These are phyloP conservation scores for Rhodotorula sp. DNA, from an alignment of 1,284 basidiomycete genomes.

Conservation along the genomic window DNA sequence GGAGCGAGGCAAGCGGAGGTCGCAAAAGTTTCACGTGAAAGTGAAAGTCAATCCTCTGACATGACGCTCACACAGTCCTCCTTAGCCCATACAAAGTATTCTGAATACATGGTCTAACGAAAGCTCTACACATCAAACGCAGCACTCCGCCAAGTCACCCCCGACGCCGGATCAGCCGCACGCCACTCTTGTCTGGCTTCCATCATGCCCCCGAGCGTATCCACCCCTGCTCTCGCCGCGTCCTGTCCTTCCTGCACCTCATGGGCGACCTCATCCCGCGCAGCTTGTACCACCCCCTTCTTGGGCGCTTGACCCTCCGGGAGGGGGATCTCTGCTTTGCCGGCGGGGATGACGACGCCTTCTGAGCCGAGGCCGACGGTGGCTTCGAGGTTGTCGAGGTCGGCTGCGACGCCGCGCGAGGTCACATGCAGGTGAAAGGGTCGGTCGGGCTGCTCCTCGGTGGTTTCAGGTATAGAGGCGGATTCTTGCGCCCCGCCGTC, in stretches of 20 bases:
- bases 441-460: not conserved
- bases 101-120: too few relatives aligned
- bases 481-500: not conserved
- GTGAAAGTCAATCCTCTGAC: too few relatives aligned
- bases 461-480: not conserved
- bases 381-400: slow-evolving; percentile 14
- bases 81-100: too few relatives aligned
- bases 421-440: slow-evolving; percentile 15
- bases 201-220: not conserved
- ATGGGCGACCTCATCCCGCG: slow-evolving; percentile 6
- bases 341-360: slow-evolving; percentile 25
- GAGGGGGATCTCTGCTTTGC: slow-evolving; percentile 9
- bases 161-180: not conserved
- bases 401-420: slow-evolving; percentile 21
- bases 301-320: slow-evolving; percentile 4
- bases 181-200: not conserved
- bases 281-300: slow-evolving; percentile 11
- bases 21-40: too few relatives aligned
- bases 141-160: not conserved
- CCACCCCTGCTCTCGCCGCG: not conserved
- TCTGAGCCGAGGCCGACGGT: slow-evolving; percentile 23
- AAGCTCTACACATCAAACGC: not conserved
- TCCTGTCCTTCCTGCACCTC: slow-evolving; percentile 8
- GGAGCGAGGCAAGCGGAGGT: too few relatives aligned
- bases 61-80: too few relatives aligned